phyloP scores from a whole-genome alignment of 306 rosid species.

The Rubus parviflorus region DNA sequence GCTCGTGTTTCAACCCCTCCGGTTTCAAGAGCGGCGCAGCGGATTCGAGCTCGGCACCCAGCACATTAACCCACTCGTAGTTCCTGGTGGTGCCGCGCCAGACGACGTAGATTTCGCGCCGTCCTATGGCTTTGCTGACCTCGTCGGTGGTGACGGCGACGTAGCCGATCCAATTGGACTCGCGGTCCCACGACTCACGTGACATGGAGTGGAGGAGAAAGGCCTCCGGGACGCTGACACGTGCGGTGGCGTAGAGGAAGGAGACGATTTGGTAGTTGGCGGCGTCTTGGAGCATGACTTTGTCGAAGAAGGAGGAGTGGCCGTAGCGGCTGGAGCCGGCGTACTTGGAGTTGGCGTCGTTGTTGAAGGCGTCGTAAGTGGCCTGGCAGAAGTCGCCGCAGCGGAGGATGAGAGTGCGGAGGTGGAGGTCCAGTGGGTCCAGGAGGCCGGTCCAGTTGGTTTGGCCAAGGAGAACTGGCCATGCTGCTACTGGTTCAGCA shows the following conservation, averaged over 20 bases:
- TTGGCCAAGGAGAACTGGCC: slow-evolving; percentile 51
- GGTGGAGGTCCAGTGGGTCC: slow-evolving; percentile 50
- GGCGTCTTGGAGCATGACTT: slow-evolving; percentile 47
- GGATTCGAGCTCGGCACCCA: slow-evolving; percentile 37
- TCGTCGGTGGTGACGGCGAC: slow-evolving; percentile 55
- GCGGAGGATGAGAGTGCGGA: slow-evolving; percentile 59
- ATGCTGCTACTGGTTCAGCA: slow-evolving; percentile 16
- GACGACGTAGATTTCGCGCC: slow-evolving; percentile 60
- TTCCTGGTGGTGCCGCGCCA: slow-evolving; percentile 66
- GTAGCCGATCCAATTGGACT: slow-evolving; percentile 75
- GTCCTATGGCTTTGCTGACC: slow-evolving; percentile 29
- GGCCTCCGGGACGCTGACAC: slow-evolving; percentile 51
- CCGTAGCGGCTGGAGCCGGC: slow-evolving; percentile 69
- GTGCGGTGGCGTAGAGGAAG: slow-evolving; percentile 71
- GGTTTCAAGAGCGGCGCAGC: slow-evolving; percentile 17
- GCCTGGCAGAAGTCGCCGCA: slow-evolving; percentile 68
- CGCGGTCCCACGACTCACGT: slow-evolving; percentile 68
- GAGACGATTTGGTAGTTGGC: slow-evolving; percentile 36
- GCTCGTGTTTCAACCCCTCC: no score
- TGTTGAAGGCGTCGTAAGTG: slow-evolving; percentile 76
- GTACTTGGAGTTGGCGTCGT: slow-evolving; percentile 57
- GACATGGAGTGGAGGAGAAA: slow-evolving; percentile 53
- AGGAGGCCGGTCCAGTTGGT: slow-evolving; percentile 53
- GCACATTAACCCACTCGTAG: slow-evolving; percentile 53
- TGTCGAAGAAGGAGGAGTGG: slow-evolving; percentile 50